Evolutionary conservation across 495 filamentous ascomycete genomes (phyloP).

Genomic region (Recurvomyces mirabilis): DNA sequence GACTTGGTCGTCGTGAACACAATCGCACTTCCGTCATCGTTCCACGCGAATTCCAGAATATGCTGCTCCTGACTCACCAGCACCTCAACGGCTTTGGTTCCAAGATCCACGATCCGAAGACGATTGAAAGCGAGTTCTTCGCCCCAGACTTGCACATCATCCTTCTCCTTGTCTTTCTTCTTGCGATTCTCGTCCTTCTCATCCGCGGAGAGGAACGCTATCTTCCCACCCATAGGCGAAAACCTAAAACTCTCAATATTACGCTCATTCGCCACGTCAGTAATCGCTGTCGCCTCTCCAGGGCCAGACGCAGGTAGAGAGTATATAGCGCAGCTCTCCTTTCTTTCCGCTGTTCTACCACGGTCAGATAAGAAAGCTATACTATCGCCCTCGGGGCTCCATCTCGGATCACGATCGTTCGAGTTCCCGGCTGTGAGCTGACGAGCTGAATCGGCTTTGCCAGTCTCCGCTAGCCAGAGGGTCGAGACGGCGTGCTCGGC

Average conservation of each 20-base stretch:
- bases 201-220: conserved; percentile 25
- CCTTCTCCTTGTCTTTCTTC: conserved; percentile 13
- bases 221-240: conserved; percentile 19
- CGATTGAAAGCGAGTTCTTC: conserved; percentile 15
- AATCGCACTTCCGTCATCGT: conserved; percentile 6
- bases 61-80: conserved; percentile 4
- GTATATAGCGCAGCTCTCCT: conserved; percentile 23
- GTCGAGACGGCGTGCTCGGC: conserved; percentile 15
- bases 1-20: neutral
- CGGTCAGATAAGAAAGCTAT: conserved; percentile 26
- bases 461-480: conserved; percentile 21
- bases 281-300: conserved; percentile 11
- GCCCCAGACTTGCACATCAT: conserved; percentile 50
- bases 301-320: conserved; percentile 2
- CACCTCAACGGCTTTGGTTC: conserved; percentile 6
- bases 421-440: conserved; percentile 19
- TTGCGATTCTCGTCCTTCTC: conserved; percentile 19
- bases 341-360: conserved; percentile 16
- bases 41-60: conserved; percentile 11
- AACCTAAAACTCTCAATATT: conserved; percentile 16
- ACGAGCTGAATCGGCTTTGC: conserved; percentile 17
- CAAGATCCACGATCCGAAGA: conserved; percentile 12
- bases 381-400: conserved; percentile 15
- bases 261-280: conserved; percentile 15
- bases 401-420: conserved; percentile 18